Base-by-base conservation (phyloP, 2,329 filamentous ascomycete species). In the Septoria petroselini region DNA sequence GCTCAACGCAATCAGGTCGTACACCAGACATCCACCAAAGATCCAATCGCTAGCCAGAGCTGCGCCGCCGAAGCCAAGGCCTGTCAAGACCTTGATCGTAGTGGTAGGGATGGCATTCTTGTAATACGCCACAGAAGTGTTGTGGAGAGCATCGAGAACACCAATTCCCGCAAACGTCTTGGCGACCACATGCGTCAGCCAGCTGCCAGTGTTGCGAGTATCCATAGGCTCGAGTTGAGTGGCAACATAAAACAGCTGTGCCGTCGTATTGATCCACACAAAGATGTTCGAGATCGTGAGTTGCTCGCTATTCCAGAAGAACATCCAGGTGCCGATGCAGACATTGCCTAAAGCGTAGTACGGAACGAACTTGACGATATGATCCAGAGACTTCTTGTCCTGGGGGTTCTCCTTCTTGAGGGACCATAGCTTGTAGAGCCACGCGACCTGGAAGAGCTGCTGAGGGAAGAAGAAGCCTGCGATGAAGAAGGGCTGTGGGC, bases 101-200 rank as follows among this genome's bases (percentile, higher is more conserved):
- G 65, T 67, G 8, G 66, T 72, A 1, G 79, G 76, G 2, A 71
- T 63, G 19, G 75, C 65, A 41, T 75, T 71, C 27, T 74, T 70
- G 62, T 74, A 80, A 61, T 77, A 82, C 1, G 77, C 79, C 0
- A 78, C 78, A 0, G 73, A 73, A 2, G 75, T 75, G 58, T 82
- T 83, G 67, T 82, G 79, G 33, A 83, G 62, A 8, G 82, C 67
- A 55, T 83, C 80, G 3, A 83, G 68, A 1, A 82, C 73, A 4
- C 79, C 79, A 48, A 82, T 82, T 4, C 80, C 79, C 0, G 79
- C 78, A 57, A 81, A 82, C 0, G 78, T 80, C 62, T 81, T 82
- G 8, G 76, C 70, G 2, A 81, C 78, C 42, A 80, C 60, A 60
- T 83, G 77, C 0, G 79, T 82, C 34, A 83, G 73, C 34, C 80